A percentile compares a stretch with the other conserved stretches of the same genome.
Conservation (phyloP, 371 early-diverging fungal species). For the Mucor lusitanicus region DNA sequence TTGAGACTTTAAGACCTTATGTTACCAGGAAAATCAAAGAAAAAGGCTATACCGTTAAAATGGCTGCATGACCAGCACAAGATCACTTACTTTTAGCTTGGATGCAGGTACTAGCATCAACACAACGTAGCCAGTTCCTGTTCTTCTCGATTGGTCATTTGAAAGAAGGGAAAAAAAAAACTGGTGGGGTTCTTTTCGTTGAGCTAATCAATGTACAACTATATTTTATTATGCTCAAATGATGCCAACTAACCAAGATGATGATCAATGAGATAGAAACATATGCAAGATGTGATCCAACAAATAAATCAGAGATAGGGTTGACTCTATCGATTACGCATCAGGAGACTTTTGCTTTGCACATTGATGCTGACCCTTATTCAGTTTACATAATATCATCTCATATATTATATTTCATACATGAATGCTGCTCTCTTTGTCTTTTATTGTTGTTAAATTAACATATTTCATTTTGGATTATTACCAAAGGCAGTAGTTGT, state of each 20-base stretch:
- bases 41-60: not conserved
- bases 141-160: not conserved
- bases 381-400: not conserved
- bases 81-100: not conserved
- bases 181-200: not conserved
- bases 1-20: not conserved
- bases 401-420: not conserved
- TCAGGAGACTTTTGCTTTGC: not conserved
- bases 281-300: not conserved
- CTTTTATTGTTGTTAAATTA: not conserved
- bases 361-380: not conserved
- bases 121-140: not conserved
- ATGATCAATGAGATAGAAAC: not conserved
- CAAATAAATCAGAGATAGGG: not conserved
- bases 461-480: not conserved
- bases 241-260: not conserved
- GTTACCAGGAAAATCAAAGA: not conserved
- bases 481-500: not conserved
- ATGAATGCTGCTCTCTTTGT: not conserved
- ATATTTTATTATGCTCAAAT: not conserved
- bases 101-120: not conserved
- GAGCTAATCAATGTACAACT: not conserved
- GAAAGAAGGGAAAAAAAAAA: not conserved
- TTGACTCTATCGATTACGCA: not conserved
- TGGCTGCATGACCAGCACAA: not conserved